Base-by-base conservation (phyloP, 352 stramenopile genomes). In the Phytophthora aleatoria region DNA sequence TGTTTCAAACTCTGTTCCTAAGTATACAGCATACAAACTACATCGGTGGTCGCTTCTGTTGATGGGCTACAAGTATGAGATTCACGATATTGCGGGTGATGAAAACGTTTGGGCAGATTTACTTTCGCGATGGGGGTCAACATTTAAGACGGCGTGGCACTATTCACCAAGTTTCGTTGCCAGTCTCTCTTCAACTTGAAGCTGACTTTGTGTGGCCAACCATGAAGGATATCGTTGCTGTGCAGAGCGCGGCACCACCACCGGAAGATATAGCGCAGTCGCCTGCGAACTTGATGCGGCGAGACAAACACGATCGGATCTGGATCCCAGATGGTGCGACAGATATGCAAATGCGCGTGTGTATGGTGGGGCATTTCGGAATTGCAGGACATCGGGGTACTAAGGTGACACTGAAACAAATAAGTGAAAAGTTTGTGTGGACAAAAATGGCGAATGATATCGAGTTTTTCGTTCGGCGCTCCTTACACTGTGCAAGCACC, bases 331-430 rank as follows among this genome's bases (percentile, higher is more conserved):
- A 68, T 13, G 45, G 57, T 6, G 56, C 35, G 8, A 31, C 20
- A 1, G 54, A 51, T 7, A 8, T 79, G 50, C 63, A 73, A 53
- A n/a, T 73, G 7, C 58, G 71, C 4, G 20, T 75, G 0, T 74
- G 66, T 48, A 54, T 77, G 0, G 39, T 79, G 0, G 71, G 59
- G 0, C 68, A 78, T 35, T 71, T 65, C 2, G 74, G 67, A 20
- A 50, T 59, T 1, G 57, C 16, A 1, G 67, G 71, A 3, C 67
- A 76, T 20, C 67, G 67, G 26, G 47, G 47, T 2, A n/a, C 5
- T 26, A n/a, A 5, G 5, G 28, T 41, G 10, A 41, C 47, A 2
- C 3, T 52, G 6, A 12, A 52, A 13, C 47, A 52, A 27, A 52
- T 39, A 7, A 41, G 28, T 41, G 47, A 52, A 8, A 13, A 9